Percentiles rank a stretch among this genome's conserved stretches.
Conservation (phyloP, 495 filamentous ascomycete species). For the Schizothecium vesticola region DNA sequence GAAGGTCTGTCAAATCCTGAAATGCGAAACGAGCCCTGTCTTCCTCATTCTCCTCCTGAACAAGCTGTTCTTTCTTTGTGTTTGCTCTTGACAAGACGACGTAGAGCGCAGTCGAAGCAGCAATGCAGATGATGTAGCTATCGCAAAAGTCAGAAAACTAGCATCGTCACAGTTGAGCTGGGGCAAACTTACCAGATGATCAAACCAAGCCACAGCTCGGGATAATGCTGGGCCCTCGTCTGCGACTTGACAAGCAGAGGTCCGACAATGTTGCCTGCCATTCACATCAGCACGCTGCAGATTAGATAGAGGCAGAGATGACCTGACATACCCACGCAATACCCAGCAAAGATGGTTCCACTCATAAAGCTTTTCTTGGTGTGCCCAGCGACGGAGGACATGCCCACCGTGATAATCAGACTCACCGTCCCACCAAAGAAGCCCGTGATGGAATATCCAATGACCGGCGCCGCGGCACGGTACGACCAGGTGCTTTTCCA, state of each 20-base stretch:
- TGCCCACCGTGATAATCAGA: slow-evolving; percentile 61
- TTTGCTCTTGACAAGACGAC: slow-evolving; percentile 55
- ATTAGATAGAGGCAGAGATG: not conserved
- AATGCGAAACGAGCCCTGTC: slow-evolving; percentile 63
- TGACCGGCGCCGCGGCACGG: slow-evolving; percentile 57
- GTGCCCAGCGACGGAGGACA: slow-evolving; percentile 68
- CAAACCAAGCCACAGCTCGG: slow-evolving; percentile 62
- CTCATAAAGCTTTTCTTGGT: slow-evolving; percentile 76
- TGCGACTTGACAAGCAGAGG: slow-evolving; percentile 62
- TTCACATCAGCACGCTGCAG: not conserved
- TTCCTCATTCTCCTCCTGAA: slow-evolving; percentile 49
- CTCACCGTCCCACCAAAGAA: slow-evolving; percentile 64
- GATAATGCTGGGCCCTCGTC: slow-evolving; percentile 60
- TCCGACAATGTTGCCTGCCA: slow-evolving; percentile 54
- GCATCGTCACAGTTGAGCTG: not conserved
- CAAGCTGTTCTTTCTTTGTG: slow-evolving; percentile 27
- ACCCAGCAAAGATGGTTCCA: slow-evolving; percentile 66
- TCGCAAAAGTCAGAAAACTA: slow-evolving; percentile 1
- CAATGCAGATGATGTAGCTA: slow-evolving; percentile 66
- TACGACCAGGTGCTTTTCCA: slow-evolving; percentile 65
- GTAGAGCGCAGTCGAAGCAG: slow-evolving; percentile 50
- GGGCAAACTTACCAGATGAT: slow-evolving; percentile 54
- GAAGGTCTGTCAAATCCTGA: slow-evolving; percentile 66
- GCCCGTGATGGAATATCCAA: slow-evolving; percentile 64
- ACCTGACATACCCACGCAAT: slow-evolving; percentile 48